Evolutionary conservation across 441 rosid species (phyloP), one percentile per base, ranked within the genome.

Genomic region (Flueggea neowawraea): DNA sequence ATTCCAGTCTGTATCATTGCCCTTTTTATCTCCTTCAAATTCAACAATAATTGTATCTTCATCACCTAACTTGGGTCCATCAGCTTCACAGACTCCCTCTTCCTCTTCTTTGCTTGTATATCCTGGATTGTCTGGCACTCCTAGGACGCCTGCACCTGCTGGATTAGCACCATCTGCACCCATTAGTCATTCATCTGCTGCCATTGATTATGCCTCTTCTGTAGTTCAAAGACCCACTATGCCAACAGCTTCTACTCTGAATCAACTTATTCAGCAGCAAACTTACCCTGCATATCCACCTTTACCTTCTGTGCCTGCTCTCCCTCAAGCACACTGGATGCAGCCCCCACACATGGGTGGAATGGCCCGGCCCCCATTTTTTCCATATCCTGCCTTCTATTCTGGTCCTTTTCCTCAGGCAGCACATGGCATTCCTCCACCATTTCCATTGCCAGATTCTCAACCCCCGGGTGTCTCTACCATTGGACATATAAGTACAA

Each of bases 261-360:
- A 70, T 76, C 79, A 77, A 61, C 72, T 67, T 48, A 61, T 74
- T 73, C 95, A 79, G 77, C 89, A 78, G 33, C 94, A 87, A 69
- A 67, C 80, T 39, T 83, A 81, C 70, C 84, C 88, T 64, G 69
- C 86, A 52, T 83, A 80, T 75, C 79, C 87, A 62, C 69, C 90
- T 52, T 53, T 80, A 53, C 89, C 95, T 75, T 33, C 84, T 64
- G 73, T 86, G 77, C 80, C 75, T 75, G 80, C 81, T 74, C 62
- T 80, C 47, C 86, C 87, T 43, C 96, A 80, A 63, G 91, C 88
- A 61, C 80, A 67, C 62, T 87, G 97, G 97, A 67, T 84, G 82
- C 97, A 82, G 63, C 94, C 87, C 67, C 95, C 88, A 31, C 88
- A 75, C 63, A 74, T 84, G 76, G 86, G 87, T 74, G 84, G 85